Conservation (phyloP, 1,284 basidiomycete genomes). For the Cutaneotrichosporon sp. region DNA sequence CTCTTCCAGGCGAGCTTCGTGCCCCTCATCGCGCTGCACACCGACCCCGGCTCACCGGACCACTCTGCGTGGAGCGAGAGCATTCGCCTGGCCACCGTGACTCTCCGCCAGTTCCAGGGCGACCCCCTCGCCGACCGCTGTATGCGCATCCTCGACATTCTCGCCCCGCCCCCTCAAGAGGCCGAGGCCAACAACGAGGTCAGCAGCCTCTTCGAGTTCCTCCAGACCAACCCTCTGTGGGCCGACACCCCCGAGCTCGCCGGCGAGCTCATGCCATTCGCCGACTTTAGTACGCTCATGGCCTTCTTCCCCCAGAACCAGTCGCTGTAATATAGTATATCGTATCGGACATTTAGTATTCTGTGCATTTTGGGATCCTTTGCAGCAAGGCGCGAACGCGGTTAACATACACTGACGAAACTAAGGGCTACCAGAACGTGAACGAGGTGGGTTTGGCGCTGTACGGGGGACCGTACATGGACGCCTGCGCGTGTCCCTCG, state of each 20-base stretch:
- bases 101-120: constrained; percentile 14
- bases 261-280: constrained; percentile 22
- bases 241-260: constrained; percentile 13
- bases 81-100: constrained; percentile 21
- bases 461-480: no score
- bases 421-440: no score
- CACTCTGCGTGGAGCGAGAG: constrained; percentile 18
- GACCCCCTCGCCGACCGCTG: constrained; percentile 28
- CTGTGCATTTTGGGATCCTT: no score
- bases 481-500: no score
- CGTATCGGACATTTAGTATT: no score
- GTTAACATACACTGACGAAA: no score
- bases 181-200: constrained; percentile 5
- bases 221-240: constrained; percentile 21
- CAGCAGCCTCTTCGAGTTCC: constrained; percentile 15
- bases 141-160: constrained; percentile 21
- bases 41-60: constrained; percentile 19
- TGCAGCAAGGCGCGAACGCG: no score
- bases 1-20: constrained; percentile 34
- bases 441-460: no score
- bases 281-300: constrained; percentile 25
- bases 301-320: constrained; percentile 17
- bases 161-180: constrained; percentile 18
- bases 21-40: constrained; percentile 30
- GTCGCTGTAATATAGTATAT: not conserved